Evolutionary conservation across 2,329 filamentous ascomycete species (phyloP), one percentile per base, ranked within the genome.

Genomic region (Blastomyces emzantsi): DNA sequence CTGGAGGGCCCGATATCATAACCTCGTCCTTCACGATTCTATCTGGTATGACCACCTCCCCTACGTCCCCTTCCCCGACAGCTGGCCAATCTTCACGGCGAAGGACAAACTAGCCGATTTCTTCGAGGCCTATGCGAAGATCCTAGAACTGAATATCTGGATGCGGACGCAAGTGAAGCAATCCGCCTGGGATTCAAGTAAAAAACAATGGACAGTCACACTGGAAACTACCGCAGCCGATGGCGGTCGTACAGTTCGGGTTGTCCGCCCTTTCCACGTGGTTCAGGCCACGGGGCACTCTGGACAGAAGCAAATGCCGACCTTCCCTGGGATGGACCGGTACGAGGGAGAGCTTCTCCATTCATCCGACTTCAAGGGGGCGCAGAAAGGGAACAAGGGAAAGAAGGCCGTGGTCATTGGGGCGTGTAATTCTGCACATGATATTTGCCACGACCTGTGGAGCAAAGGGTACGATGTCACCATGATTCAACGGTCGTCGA

Each of bases 401-500:
- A 82, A 81, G 68, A 79, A 76, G 60, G 78, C 81, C 0, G 71
- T 81, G 2, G 76, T 83, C 3, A 74, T 83, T 5, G 81, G 81
- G 3, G 77, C 78, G 0, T 78, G 80, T 19, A 82, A 80, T 63
- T 79, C 77, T 64, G 79, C 76, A 0, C 80, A 82, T 63, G 80
- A 82, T 60, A 80, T 82, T 56, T 79, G 80, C 0, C 78, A 82
- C 66, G 78, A 82, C 67, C 82, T 76, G 65, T 75, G 76, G 58
- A 76, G 81, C 59, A 76, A 79, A 39, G 81, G 81, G 0, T 78
- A 79, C 8, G 70, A 77, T 25, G 80, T 83, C 1, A 82, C 81
- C 3, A 81, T 85, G 77, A 68, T 85, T 1, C 82, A 85, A 70
- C 79, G 82, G 9, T 74, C 75, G 11, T 77, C 76, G 1, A 84